Conservation (phyloP, 2,329 filamentous ascomycete species). For the Paracoccidioides lutzii region DNA sequence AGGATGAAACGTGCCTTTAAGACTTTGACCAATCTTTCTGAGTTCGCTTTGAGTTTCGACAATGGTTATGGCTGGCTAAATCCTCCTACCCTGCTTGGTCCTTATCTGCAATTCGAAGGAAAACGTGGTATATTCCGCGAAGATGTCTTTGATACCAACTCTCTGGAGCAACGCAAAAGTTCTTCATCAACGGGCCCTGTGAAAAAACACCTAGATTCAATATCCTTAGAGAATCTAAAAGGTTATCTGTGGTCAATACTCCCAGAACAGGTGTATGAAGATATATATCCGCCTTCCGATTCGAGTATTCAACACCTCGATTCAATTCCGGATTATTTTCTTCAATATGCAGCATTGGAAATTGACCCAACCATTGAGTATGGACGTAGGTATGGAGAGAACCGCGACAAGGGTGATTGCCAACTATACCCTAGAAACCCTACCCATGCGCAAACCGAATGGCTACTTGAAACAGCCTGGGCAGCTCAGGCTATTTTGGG, state of each 20-base stretch:
- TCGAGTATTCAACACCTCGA: too few species aligned
- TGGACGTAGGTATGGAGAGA: slow-evolving; percentile 3
- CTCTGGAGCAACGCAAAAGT: not conserved
- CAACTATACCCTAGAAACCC: slow-evolving; percentile 43
- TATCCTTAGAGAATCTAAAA: not conserved
- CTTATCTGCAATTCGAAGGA: slow-evolving; percentile 35
- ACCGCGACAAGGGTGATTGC: slow-evolving; percentile 14
- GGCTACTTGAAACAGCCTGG: slow-evolving; percentile 56
- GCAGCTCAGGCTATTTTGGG: slow-evolving; percentile 56
- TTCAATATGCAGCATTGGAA: slow-evolving; percentile 12
- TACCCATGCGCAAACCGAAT: slow-evolving; percentile 52
- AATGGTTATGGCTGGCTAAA: slow-evolving; percentile 55
- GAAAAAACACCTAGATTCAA: not conserved
- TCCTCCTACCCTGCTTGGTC: slow-evolving; percentile 45
- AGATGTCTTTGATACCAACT: not conserved
- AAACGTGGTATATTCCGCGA: slow-evolving; percentile 36
- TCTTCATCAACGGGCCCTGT: too few species aligned
- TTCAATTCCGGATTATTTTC: slow-evolving; percentile 9
- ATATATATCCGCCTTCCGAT: not conserved
- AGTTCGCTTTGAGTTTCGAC: slow-evolving; percentile 56
- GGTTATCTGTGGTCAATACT: not conserved
- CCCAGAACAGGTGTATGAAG: not conserved
- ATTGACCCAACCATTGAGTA: slow-evolving; percentile 12
- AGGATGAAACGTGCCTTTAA: slow-evolving; percentile 50
- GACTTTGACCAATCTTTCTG: slow-evolving; percentile 42